Percentiles rank a stretch among this genome's conserved stretches.
Evolutionary conservation across 78 protist species (phyloP).

Genomic region (Planoprotostelium fungivorum): DNA sequence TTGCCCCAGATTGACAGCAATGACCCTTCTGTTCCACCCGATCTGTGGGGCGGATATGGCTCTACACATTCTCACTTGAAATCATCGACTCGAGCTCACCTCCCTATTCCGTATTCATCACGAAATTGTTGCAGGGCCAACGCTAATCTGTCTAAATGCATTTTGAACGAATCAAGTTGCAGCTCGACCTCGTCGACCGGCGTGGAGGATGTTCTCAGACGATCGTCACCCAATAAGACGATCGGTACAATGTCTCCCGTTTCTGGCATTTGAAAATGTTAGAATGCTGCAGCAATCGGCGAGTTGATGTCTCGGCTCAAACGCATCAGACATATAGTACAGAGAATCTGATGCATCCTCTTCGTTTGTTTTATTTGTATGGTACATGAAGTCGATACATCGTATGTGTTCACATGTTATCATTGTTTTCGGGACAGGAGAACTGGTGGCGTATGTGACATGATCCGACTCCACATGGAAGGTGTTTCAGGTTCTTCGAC

Average conservation of each 20-base stretch:
- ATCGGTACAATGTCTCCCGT: not conserved
- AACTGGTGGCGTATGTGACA: too few relatives aligned
- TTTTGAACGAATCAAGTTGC: not conserved
- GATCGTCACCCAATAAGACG: not conserved
- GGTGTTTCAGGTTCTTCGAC: too few relatives aligned
- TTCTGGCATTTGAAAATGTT: too few relatives aligned
- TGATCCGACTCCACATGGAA: too few relatives aligned
- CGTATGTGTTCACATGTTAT: too few relatives aligned
- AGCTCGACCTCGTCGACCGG: not conserved
- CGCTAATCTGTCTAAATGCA: not conserved
- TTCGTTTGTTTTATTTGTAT: too few relatives aligned
- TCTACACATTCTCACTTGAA: not conserved
- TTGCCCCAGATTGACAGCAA: conserved; percentile 14
- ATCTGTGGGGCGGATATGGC: conserved; percentile 11
- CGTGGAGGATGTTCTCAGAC: not conserved
- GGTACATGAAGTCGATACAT: too few relatives aligned
- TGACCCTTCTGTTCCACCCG: not conserved
- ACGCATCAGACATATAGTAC: too few relatives aligned
- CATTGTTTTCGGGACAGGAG: too few relatives aligned
- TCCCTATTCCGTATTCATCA: conserved; percentile 5
- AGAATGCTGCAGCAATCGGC: too few relatives aligned
- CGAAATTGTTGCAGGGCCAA: not conserved
- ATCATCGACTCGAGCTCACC: not conserved
- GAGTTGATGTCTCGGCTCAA: too few relatives aligned
- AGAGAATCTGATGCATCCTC: too few relatives aligned